These are phyloP conservation scores for Emergomyces orientalis DNA, from an alignment of 2,329 filamentous ascomycete species.

Conservation along the genomic window DNA sequence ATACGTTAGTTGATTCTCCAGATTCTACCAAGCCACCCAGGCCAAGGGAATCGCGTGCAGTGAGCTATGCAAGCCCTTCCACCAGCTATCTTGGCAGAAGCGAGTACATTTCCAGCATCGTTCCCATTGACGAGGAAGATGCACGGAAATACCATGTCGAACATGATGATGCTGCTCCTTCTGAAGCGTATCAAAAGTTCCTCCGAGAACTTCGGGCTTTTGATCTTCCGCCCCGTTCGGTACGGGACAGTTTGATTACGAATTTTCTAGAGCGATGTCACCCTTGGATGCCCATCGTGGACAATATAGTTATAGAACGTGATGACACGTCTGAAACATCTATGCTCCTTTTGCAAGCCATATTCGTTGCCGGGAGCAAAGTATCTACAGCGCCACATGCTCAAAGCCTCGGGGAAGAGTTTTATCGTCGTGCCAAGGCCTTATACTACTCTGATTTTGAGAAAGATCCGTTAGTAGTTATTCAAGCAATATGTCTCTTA, in stretches of 20 bases:
- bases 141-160: constrained; percentile 12
- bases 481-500: constrained; percentile 15
- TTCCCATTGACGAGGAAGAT: constrained; percentile 15
- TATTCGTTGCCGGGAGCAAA: constrained; percentile 16
- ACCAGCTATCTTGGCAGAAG: constrained; percentile 14
- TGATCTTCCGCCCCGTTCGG: constrained; percentile 11
- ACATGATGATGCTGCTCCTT: constrained; percentile 7
- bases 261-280: constrained; percentile 15
- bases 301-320: constrained; percentile 6
- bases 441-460: constrained; percentile 15
- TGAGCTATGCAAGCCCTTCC: constrained; percentile 5
- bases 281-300: constrained; percentile 17
- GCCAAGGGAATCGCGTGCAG: background rate
- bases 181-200: constrained; percentile 10
- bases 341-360: constrained; percentile 11
- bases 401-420: constrained; percentile 10
- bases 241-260: constrained; percentile 12
- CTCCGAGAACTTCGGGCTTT: constrained; percentile 10
- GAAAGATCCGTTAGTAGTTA: constrained; percentile 13
- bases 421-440: constrained; percentile 15
- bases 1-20: background rate
- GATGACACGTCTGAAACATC: background rate
- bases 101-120: constrained; percentile 13
- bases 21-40: background rate
- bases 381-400: constrained; percentile 14